A percentile compares a stretch with the other conserved stretches of the same genome.
Evolutionary conservation across 257 asterid species (phyloP).

Genomic region (Plantago elongata): DNA sequence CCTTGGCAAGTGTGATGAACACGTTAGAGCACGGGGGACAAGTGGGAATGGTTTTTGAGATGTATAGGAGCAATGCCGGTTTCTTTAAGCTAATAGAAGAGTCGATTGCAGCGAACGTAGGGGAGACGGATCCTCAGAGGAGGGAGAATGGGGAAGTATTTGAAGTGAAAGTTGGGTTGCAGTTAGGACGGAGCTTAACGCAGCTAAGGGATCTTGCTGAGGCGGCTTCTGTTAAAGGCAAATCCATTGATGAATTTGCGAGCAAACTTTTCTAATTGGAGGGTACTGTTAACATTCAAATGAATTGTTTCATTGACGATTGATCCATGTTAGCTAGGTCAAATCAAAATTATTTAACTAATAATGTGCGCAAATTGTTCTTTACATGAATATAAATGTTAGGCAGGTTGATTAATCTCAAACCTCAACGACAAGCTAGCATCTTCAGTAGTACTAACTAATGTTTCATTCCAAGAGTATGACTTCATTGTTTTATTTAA

Average conservation of each 20-base stretch:
- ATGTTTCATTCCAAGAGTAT: too few relatives aligned
- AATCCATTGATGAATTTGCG: slow-evolving; percentile 37
- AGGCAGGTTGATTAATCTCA: too few relatives aligned
- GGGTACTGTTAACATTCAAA: too few relatives aligned
- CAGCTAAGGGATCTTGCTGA: slow-evolving; percentile 48
- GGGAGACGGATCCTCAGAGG: slow-evolving; percentile 34
- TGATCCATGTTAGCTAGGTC: too few relatives aligned
- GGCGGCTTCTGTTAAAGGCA: slow-evolving; percentile 23
- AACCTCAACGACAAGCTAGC: too few relatives aligned
- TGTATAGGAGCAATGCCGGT: slow-evolving; percentile 75
- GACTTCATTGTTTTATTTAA: too few relatives aligned
- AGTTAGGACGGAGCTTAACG: slow-evolving; percentile 67
- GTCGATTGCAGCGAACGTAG: slow-evolving; percentile 44
- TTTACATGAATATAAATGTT: too few relatives aligned
- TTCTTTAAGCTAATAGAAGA: slow-evolving; percentile 61
- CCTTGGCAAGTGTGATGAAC: slow-evolving; percentile 61
- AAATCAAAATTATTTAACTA: too few relatives aligned
- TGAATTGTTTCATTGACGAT: too few relatives aligned
- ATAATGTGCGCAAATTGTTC: too few relatives aligned
- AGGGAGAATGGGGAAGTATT: slow-evolving; percentile 70
- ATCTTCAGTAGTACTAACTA: too few relatives aligned
- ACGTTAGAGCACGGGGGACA: slow-evolving; percentile 69
- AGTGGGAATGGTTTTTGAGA: slow-evolving; percentile 84
- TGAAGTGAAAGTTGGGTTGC: slow-evolving; percentile 59
- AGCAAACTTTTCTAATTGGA: slow-evolving; percentile 59